Evolutionary conservation across 2,329 filamentous ascomycete species (phyloP).

Genomic region (Sphaerulina musiva): DNA sequence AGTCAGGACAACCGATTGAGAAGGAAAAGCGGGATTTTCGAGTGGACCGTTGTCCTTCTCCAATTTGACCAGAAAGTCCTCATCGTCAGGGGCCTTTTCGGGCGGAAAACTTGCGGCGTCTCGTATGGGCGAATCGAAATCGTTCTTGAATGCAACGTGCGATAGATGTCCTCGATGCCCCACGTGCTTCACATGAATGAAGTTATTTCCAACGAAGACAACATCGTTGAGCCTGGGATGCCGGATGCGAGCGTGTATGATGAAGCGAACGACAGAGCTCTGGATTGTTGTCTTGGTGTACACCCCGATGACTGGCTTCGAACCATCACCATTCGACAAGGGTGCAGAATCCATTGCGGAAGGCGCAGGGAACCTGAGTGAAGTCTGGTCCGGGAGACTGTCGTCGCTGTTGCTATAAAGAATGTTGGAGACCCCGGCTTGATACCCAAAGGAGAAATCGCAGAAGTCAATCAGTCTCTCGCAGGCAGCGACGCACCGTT

Average conservation of each 20-base stretch:
- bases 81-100: conserved; percentile 34
- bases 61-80: conserved; percentile 25
- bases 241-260: conserved; percentile 73
- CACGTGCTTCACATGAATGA: conserved; percentile 68
- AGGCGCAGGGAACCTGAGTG: not conserved
- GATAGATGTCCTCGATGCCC: conserved; percentile 60
- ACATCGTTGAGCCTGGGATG: conserved; percentile 68
- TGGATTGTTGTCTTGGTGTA: conserved; percentile 71
- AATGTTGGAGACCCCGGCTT: not conserved
- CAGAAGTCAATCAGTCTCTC: not conserved
- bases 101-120: conserved; percentile 67
- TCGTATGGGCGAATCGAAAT: conserved; percentile 73
- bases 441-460: not conserved
- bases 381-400: not conserved
- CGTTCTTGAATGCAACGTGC: conserved; percentile 67
- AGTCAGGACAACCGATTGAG: conserved; percentile 73
- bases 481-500: not conserved
- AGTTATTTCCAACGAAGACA: conserved; percentile 76
- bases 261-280: conserved; percentile 67
- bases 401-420: not conserved
- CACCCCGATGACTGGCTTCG: conserved; percentile 52
- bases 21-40: conserved; percentile 46
- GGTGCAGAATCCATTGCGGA: conserved; percentile 8
- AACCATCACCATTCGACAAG: not conserved
- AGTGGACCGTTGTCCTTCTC: conserved; percentile 21